Evolutionary conservation across 176 grass and related monocot genomes (phyloP), one percentile per base, ranked within the genome.

Genomic region (Bonia amplexicaulis): DNA sequence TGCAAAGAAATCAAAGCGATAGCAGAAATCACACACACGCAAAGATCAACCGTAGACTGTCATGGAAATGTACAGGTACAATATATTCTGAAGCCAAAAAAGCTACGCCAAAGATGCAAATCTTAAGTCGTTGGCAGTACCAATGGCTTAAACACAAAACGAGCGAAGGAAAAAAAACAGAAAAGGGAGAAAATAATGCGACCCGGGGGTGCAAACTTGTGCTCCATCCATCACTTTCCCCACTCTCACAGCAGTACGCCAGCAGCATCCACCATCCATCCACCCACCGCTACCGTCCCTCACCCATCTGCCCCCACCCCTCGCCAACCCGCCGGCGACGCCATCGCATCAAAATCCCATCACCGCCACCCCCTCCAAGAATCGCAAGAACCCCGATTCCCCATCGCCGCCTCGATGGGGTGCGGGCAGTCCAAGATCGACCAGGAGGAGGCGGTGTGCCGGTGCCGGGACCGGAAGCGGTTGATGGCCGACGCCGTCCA

Each of bases 381-480:
- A 89, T 85, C 69, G 31, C 62, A 13, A 69, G 52, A 74, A 52
- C 23, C 25, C 71, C 33, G 37, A 20, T 15, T 63, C 47, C 44
- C 33, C 46, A 16, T 59, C 78, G 65, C 37, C 55, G 26, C 78
- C 45, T 64, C 37, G 85, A 98, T 98, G 96, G 96, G 96, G 42
- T 98, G 96, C 70, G 82, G 77, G 4, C 96, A 94, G 59, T 98
- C 96, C 29, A 95, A 92, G 93, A 94, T 98, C 93, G 96, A 95
- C 52, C 88, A 92, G 54, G 96, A 98, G 55, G 96, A 95, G 85
- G 86, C 93, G n/a, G 93, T 98, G 62, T 44, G 82, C 49, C 91
- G 96, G 35, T 98, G 93, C 83, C 92, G 88, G 83, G 91, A 92
- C 9, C 93, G 93, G 67, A 95, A 92, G 68, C 76, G 79, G 63